Percentiles rank a stretch among this genome's conserved stretches.
Conservation (phyloP, 805 yeast species). For the Yarrowia osloensis region DNA sequence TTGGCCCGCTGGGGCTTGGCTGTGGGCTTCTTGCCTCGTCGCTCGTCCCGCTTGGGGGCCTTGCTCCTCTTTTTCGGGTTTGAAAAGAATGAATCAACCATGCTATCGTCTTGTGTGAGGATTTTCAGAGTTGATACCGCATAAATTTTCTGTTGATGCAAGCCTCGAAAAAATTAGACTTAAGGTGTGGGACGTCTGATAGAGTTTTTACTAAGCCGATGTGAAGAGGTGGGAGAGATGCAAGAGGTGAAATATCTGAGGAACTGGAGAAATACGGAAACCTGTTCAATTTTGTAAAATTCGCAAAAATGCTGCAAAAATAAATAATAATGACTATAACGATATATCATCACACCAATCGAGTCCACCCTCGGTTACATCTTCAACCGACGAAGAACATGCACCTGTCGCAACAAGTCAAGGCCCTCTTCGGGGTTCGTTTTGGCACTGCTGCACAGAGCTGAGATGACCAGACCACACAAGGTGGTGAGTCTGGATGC, state of each 20-base stretch:
- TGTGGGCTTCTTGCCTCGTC: slow-evolving; percentile 12
- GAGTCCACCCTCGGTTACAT: background rate
- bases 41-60: slow-evolving; percentile 30
- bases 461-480: background rate
- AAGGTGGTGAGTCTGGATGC: background rate
- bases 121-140: background rate
- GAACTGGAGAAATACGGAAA: no score
- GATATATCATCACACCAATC: no score
- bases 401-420: slow-evolving; percentile 11
- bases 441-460: background rate
- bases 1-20: background rate
- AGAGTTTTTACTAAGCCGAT: slow-evolving; percentile 1
- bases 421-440: background rate
- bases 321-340: background rate
- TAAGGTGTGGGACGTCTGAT: slow-evolving; percentile 8
- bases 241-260: background rate
- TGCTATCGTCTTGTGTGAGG: slow-evolving; percentile 28
- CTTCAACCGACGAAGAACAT: slow-evolving; percentile 1
- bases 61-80: slow-evolving; percentile 40
- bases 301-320: no score
- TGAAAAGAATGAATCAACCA: slow-evolving; percentile 39
- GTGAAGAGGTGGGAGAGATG: no score
- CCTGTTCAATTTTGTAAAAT: no score
- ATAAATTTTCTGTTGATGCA: slow-evolving; percentile 9
- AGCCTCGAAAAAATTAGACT: slow-evolving; percentile 10